Evolutionary conservation across 2,329 filamentous ascomycete species (phyloP).

Genomic region (Coniochaeta pulveracea): DNA sequence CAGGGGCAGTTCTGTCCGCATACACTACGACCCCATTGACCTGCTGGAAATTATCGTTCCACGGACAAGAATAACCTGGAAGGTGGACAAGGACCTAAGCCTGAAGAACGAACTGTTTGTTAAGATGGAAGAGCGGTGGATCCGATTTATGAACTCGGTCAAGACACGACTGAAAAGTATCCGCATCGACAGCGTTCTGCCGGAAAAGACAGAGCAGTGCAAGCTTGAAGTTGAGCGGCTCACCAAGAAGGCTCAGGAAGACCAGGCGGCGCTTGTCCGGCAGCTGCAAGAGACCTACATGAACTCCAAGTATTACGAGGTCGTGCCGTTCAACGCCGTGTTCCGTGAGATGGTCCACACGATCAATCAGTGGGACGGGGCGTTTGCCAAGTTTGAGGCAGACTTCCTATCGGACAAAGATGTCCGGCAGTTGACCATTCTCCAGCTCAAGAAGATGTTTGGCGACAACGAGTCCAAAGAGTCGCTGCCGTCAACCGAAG

Average conservation of each 20-base stretch:
- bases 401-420: constrained; percentile 96
- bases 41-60: constrained; percentile 92
- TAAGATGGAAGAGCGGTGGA: constrained; percentile 71
- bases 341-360: constrained; percentile 87
- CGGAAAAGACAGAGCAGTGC: constrained; percentile 76
- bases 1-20: constrained; percentile 71
- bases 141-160: constrained; percentile 80
- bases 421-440: constrained; percentile 79
- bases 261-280: constrained; percentile 61
- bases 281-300: constrained; percentile 87
- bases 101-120: constrained; percentile 87
- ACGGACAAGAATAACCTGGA: constrained; percentile 85
- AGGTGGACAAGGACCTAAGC: constrained; percentile 85
- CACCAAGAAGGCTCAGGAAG: constrained; percentile 69
- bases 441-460: constrained; percentile 92
- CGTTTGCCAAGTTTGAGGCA: constrained; percentile 81
- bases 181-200: constrained; percentile 79
- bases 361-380: constrained; percentile 84
- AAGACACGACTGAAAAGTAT: constrained; percentile 76
- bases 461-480: constrained; percentile 79
- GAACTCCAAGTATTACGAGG: constrained; percentile 90
- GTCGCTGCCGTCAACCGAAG: constrained; percentile 59
- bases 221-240: constrained; percentile 70
- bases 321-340: constrained; percentile 84
- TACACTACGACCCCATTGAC: constrained; percentile 89